Conservation (phyloP, 768 basidiomycete genomes). For the Mycena albidolilacea region DNA sequence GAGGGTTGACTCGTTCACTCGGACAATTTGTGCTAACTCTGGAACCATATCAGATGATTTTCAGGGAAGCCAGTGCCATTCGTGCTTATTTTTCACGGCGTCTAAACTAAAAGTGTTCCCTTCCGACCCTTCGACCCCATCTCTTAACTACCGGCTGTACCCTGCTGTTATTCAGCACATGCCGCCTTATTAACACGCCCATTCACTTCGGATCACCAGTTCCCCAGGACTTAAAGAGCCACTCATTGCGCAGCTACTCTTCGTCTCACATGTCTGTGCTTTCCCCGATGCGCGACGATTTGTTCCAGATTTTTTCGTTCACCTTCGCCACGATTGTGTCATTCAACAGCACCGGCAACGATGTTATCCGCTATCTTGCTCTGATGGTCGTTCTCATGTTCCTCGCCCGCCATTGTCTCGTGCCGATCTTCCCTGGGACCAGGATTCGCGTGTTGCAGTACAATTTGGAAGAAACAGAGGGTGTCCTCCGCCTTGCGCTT, state of each 20-base stretch:
- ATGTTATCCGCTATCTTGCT: slow-evolving; percentile 15
- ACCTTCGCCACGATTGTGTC: slow-evolving; percentile 16
- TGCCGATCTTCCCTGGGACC: slow-evolving; percentile 9
- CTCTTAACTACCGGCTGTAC: slow-evolving; percentile 28
- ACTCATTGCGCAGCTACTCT: background rate
- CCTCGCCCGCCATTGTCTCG: slow-evolving; percentile 1
- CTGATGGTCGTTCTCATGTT: slow-evolving; percentile 9
- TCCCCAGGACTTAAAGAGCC: background rate
- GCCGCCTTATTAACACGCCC: background rate
- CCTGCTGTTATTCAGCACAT: background rate
- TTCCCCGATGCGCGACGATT: slow-evolving; percentile 11
- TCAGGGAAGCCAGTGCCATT: background rate
- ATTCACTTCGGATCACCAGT: background rate
- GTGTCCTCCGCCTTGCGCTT: slow-evolving; percentile 8
- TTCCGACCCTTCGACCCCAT: background rate
- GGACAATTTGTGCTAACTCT: background rate
- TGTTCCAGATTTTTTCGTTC: slow-evolving; percentile 19
- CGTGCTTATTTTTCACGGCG: background rate
- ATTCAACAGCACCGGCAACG: slow-evolving; percentile 4
- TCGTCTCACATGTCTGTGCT: background rate
- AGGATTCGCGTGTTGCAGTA: slow-evolving; percentile 5
- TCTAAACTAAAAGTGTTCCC: background rate
- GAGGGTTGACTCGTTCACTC: background rate
- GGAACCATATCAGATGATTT: background rate
- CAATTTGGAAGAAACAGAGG: slow-evolving; percentile 19